Conservation (phyloP, 495 filamentous ascomycete species). For the Massariosphaeria phaeospora region DNA sequence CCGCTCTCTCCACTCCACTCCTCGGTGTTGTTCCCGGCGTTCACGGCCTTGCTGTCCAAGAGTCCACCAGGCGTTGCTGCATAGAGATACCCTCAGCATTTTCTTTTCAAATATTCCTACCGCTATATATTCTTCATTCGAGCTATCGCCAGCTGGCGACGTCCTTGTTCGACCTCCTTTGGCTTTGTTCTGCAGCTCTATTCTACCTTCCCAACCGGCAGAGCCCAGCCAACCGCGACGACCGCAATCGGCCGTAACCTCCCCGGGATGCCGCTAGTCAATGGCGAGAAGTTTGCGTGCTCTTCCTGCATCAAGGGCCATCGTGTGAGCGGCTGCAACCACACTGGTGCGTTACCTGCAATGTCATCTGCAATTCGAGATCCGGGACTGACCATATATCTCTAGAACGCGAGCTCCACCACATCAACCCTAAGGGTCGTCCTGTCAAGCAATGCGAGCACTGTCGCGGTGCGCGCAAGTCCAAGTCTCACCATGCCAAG, state of each 20-base stretch:
- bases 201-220: conserved; percentile 4
- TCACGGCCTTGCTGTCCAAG: conserved; percentile 25
- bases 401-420: conserved; percentile 82
- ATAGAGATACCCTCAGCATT: conserved; percentile 31
- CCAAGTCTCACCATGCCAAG: conserved; percentile 88
- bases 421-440: conserved; percentile 97
- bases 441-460: conserved; percentile 98
- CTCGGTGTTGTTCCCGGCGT: conserved; percentile 32
- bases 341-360: conserved; percentile 35
- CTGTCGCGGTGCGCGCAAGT: conserved; percentile 95
- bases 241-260: conserved; percentile 30
- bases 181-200: neutral
- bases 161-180: neutral
- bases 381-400: neutral
- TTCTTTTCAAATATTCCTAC: neutral
- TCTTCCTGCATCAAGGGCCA: conserved; percentile 43
- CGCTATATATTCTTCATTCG: neutral
- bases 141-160: too few relatives aligned
- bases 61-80: conserved; percentile 19
- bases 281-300: conserved; percentile 44
- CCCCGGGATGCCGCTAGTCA: conserved; percentile 32
- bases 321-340: conserved; percentile 43
- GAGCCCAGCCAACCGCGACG: conserved; percentile 18
- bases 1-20: conserved; percentile 12
- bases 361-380: neutral